Percentiles rank a stretch among this genome's conserved stretches.
phyloP scores from a whole-genome alignment of 106 monocot genomes.

The Phalaenopsis equestris region DNA sequence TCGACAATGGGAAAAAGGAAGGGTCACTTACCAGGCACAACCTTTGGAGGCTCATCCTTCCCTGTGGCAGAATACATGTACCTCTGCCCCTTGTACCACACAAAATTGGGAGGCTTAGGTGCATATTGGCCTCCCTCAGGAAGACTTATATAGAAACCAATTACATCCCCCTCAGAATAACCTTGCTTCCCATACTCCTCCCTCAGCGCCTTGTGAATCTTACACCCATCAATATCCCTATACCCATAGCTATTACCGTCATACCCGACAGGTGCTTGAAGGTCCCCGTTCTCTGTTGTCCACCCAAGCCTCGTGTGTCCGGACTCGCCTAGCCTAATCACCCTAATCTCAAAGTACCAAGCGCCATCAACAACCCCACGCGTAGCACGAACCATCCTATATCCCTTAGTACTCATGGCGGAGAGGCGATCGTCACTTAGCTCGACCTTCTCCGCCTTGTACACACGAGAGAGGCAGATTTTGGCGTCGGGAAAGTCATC shows the following conservation, averaged over 20 bases:
- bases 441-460: constrained; percentile 93
- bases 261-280: constrained; percentile 91
- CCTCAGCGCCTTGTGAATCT: constrained; percentile 76
- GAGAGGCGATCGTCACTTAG: constrained; percentile 79
- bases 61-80: constrained; percentile 55
- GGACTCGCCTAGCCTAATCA: constrained; percentile 52
- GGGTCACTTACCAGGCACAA: constrained; percentile 66
- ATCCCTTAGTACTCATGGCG: constrained; percentile 80
- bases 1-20: not conserved
- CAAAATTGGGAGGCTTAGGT: constrained; percentile 51
- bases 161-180: constrained; percentile 79
- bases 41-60: constrained; percentile 72
- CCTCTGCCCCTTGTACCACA: constrained; percentile 78
- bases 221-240: constrained; percentile 83
- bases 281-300: constrained; percentile 84
- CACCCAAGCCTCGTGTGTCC: constrained; percentile 86
- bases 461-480: constrained; percentile 66
- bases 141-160: constrained; percentile 82
- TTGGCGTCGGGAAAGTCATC: constrained; percentile 53
- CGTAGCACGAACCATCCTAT: constrained; percentile 91
- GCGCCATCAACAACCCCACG: constrained; percentile 68
- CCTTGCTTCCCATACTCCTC: constrained; percentile 78
- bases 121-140: constrained; percentile 70
- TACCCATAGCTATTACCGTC: constrained; percentile 78
- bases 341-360: constrained; percentile 87